Evolutionary conservation across 768 basidiomycete genomes (phyloP).

Genomic region (Saitozyma podzolica): DNA sequence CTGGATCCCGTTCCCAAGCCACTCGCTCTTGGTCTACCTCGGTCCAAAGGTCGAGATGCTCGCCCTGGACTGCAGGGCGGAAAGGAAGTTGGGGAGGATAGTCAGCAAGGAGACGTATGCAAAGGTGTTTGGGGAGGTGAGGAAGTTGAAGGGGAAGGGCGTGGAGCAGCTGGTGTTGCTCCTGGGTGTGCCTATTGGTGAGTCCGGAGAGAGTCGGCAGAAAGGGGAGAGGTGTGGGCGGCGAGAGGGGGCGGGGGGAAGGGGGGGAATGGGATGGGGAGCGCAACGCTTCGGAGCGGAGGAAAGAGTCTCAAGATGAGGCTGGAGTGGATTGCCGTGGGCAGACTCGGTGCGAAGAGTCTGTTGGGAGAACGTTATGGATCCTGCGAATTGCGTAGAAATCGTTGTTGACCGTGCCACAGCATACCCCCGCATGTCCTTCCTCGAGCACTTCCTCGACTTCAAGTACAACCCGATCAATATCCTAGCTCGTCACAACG

Average conservation of each 20-base stretch:
- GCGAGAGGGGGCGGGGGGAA: too few relatives aligned
- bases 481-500: slow-evolving; percentile 67
- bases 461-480: slow-evolving; percentile 82
- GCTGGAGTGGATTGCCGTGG: too few relatives aligned
- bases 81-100: slow-evolving; percentile 77
- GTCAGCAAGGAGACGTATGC: slow-evolving; percentile 73
- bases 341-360: too few relatives aligned
- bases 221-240: too few relatives aligned
- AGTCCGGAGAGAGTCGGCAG: neutral
- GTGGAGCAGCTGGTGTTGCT: slow-evolving; percentile 84
- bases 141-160: slow-evolving; percentile 56
- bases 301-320: too few relatives aligned
- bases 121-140: slow-evolving; percentile 67
- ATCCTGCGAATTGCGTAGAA: too few relatives aligned
- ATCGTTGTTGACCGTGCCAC: slow-evolving; percentile 10
- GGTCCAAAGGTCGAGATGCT: slow-evolving; percentile 72
- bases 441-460: slow-evolving; percentile 71
- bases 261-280: too few relatives aligned
- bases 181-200: slow-evolving; percentile 60
- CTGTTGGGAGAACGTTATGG: too few relatives aligned
- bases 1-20: slow-evolving; percentile 75
- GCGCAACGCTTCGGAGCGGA: too few relatives aligned
- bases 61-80: slow-evolving; percentile 64
- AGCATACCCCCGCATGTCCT: slow-evolving; percentile 79
- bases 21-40: slow-evolving; percentile 76